These are phyloP conservation scores for Schizophyllum amplum DNA, from an alignment of 1,284 basidiomycete genomes.

Conservation along the genomic window DNA sequence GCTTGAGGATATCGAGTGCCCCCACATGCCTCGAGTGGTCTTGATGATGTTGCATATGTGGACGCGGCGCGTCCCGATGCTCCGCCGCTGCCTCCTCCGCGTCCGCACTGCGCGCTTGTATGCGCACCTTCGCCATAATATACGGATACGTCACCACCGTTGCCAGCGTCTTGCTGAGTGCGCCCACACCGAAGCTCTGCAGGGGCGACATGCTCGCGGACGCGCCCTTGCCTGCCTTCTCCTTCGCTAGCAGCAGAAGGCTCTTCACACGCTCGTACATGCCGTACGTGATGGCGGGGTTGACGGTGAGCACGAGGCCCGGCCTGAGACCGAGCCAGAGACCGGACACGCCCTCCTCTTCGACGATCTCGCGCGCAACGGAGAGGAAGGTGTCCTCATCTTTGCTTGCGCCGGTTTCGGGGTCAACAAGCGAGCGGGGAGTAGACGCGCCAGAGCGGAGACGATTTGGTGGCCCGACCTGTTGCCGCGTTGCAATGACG, in stretches of 20 bases:
- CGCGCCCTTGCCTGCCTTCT: constrained; percentile 33
- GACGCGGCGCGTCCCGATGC: constrained; percentile 23
- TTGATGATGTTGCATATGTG: constrained; percentile 27
- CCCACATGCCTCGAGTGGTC: constrained; percentile 45
- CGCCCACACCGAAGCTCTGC: constrained; percentile 84
- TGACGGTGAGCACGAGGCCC: constrained; percentile 87
- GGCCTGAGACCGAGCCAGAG: constrained; percentile 95
- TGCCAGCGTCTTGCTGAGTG: constrained; percentile 91
- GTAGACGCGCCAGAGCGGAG: constrained; percentile 3
- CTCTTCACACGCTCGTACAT: constrained; percentile 89
- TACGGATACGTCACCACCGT: constrained; percentile 91
- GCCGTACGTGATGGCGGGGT: constrained; percentile 98
- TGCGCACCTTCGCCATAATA: constrained; percentile 95
- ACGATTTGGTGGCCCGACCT: constrained; percentile 52
- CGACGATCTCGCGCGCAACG: constrained; percentile 82
- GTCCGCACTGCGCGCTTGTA: constrained; percentile 75
- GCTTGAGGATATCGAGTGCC: constrained; percentile 69
- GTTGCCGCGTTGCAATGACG: constrained; percentile 96
- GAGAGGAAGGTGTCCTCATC: constrained; percentile 66
- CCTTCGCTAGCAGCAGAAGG: constrained; percentile 47
- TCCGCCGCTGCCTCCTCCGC: constrained; percentile 38
- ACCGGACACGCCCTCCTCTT: constrained; percentile 87
- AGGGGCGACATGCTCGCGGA: constrained; percentile 66
- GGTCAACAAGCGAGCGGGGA: constrained; percentile 6
- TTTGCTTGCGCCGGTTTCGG: constrained; percentile 16